phyloP scores from a whole-genome alignment of 192 early-diverging fungal genomes.

The Linnemannia hyalina region DNA sequence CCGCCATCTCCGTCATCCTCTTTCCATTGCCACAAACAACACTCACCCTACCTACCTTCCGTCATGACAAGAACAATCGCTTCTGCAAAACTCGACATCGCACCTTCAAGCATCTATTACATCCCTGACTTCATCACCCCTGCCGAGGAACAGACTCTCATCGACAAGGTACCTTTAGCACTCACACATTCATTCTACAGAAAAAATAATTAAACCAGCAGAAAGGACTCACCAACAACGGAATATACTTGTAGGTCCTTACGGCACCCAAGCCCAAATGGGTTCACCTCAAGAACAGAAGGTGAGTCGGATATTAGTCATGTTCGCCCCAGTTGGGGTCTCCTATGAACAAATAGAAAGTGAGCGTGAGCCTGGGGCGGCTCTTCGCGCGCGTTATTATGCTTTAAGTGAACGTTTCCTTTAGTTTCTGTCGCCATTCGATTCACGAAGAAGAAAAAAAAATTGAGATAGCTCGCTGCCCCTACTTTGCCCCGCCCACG shows the following conservation, averaged over 20 bases:
- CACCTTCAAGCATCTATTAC: slow-evolving; percentile 56
- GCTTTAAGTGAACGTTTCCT: background rate
- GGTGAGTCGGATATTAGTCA: slow-evolving; percentile 22
- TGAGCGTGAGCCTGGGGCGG: background rate
- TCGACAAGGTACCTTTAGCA: slow-evolving; percentile 41
- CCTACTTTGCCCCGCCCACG: background rate
- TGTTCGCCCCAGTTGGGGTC: background rate
- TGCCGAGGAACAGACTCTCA: slow-evolving; percentile 44
- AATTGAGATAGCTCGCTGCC: background rate
- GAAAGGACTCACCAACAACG: too few species aligned
- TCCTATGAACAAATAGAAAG: background rate
- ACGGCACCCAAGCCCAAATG: slow-evolving; percentile 63
- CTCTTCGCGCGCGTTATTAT: slow-evolving; percentile 5
- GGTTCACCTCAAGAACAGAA: slow-evolving; percentile 63
- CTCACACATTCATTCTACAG: background rate
- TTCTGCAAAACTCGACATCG: slow-evolving; percentile 6
- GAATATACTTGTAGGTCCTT: slow-evolving; percentile 41
- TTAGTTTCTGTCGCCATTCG: background rate
- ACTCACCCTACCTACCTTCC: background rate
- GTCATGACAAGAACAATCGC: slow-evolving; percentile 23
- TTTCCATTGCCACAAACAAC: background rate
- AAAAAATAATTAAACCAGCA: too few species aligned
- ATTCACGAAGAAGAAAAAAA: background rate
- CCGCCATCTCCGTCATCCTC: background rate
- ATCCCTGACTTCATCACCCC: slow-evolving; percentile 57